Evolutionary conservation across 176 grass and related monocot species (phyloP).

Genomic region (Metroxylon sagu): DNA sequence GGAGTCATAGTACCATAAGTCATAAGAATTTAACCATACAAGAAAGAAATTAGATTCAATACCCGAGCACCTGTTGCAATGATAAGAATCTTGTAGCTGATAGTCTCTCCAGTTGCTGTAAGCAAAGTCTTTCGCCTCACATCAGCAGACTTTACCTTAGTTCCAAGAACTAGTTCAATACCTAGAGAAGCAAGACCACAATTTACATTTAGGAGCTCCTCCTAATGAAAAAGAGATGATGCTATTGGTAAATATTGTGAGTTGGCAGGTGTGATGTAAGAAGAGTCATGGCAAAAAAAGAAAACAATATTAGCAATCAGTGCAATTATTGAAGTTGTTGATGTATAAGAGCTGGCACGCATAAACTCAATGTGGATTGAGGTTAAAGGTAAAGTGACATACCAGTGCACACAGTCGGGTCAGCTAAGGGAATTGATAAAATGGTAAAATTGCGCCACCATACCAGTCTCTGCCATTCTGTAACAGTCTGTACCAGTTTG

Average conservation of each 20-base stretch:
- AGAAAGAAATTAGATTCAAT: constrained; percentile 33
- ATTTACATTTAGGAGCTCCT: constrained; percentile 2
- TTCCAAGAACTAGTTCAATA: constrained; percentile 94
- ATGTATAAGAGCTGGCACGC: no score
- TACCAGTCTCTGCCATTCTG: no score
- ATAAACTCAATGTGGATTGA: no score
- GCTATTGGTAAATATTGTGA: neutral
- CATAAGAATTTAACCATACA: no score
- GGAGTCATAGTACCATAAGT: no score
- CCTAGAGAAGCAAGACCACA: constrained; percentile 33
- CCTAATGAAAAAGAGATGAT: neutral
- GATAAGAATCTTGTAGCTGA: constrained; percentile 88
- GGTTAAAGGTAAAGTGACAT: no score
- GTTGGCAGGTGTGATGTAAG: neutral
- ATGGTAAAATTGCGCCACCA: no score
- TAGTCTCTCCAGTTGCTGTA: constrained; percentile 73
- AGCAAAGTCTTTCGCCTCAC: constrained; percentile 70
- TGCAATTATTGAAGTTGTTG: no score
- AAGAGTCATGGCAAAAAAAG: neutral
- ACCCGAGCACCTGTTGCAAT: constrained; percentile 97
- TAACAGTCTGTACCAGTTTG: no score
- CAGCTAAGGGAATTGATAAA: no score
- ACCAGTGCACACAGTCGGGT: no score
- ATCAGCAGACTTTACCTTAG: constrained; percentile 71
- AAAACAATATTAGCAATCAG: no score